These are phyloP conservation scores for Trametes sanguinea DNA, from an alignment of 768 basidiomycete genomes.

Conservation along the genomic window DNA sequence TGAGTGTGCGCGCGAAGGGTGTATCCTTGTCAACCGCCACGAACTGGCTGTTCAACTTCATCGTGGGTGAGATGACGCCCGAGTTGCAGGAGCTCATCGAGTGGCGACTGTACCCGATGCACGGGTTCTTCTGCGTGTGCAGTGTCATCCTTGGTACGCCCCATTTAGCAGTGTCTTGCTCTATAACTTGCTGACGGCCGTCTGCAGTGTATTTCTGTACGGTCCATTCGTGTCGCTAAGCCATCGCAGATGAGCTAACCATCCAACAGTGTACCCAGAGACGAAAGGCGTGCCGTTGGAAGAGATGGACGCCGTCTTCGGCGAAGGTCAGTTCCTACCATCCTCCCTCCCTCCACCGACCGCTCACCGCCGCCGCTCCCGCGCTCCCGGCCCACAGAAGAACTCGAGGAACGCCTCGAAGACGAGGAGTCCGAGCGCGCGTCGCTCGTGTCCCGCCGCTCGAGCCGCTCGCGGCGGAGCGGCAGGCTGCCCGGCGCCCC, in stretches of 20 bases:
- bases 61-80: constrained; percentile 88
- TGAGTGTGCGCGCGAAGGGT: constrained; percentile 90
- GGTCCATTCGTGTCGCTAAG: not conserved
- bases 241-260: not conserved
- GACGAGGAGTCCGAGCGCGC: constrained; percentile 62
- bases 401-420: constrained; percentile 62
- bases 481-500: constrained; percentile 31
- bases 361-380: too few relatives aligned
- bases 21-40: constrained; percentile 93
- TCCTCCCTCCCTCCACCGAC: too few relatives aligned
- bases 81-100: constrained; percentile 82
- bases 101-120: constrained; percentile 96
- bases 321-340: constrained; percentile 60
- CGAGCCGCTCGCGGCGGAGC: constrained; percentile 32
- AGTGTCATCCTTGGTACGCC: constrained; percentile 76
- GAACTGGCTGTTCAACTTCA: constrained; percentile 82
- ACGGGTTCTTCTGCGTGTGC: constrained; percentile 87
- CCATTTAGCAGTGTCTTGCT: not conserved
- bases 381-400: constrained; percentile 30
- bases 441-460: constrained; percentile 50
- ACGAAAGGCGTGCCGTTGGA: constrained; percentile 86
- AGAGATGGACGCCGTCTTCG: constrained; percentile 90
- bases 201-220: constrained; percentile 70
- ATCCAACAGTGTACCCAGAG: constrained; percentile 71
- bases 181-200: constrained; percentile 8